Evolutionary conservation across 306 rosid species (phyloP).

Genomic region (Lathyrus tuberosus): DNA sequence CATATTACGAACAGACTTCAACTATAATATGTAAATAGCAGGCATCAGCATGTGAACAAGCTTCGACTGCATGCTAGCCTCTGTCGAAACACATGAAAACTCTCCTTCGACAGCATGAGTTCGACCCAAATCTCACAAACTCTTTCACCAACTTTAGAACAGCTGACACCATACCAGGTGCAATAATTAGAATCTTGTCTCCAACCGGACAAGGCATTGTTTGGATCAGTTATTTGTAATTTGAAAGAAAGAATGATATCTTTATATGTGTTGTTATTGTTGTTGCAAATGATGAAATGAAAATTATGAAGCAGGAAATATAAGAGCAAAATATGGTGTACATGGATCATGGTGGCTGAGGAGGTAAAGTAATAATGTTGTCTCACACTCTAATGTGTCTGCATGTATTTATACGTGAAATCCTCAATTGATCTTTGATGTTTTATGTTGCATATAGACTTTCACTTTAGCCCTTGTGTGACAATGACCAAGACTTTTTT

Average conservation of each 20-base stretch:
- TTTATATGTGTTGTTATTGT: constrained; percentile 15
- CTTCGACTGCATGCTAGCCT: no score
- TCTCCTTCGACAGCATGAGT: no score
- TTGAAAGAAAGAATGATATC: constrained; percentile 43
- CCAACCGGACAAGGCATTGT: constrained; percentile 34
- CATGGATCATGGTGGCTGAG: neutral
- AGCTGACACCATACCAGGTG: constrained; percentile 42
- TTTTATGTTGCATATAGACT: no score
- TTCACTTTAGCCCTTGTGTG: neutral
- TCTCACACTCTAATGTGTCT: neutral
- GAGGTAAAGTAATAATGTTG: neutral
- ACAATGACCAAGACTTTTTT: no score
- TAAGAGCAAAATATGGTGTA: neutral
- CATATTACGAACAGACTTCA: no score
- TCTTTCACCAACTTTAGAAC: constrained; percentile 38
- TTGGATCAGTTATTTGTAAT: constrained; percentile 40
- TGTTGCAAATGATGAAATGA: constrained; percentile 15
- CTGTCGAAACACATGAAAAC: no score
- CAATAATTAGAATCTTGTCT: constrained; percentile 35
- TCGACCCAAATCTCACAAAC: no score
- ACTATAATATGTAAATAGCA: no score
- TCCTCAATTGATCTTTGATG: neutral
- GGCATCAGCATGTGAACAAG: no score
- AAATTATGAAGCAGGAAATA: constrained; percentile 18
- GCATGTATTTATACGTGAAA: no score